These are phyloP conservation scores for Aspergillus cristatus DNA, from an alignment of 495 filamentous ascomycete species.

Conservation along the genomic window DNA sequence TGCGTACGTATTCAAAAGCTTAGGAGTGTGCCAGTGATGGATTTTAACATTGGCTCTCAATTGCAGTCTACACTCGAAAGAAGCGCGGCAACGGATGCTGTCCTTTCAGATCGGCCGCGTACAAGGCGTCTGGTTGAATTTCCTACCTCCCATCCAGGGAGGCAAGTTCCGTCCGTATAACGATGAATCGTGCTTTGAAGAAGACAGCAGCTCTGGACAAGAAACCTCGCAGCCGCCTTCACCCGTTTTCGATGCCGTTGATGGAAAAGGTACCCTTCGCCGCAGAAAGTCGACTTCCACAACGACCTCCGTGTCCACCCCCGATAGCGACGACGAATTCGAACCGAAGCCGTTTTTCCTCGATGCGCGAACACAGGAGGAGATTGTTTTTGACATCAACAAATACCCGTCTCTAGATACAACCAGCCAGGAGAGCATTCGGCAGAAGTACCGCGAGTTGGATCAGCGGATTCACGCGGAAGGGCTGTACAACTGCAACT, in stretches of 20 bases:
- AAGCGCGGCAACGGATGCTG: conserved; percentile 68
- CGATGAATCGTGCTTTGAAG: conserved; percentile 23
- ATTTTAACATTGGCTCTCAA: neutral
- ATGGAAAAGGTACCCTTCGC: conserved; percentile 24
- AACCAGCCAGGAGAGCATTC: conserved; percentile 67
- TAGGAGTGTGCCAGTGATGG: no score
- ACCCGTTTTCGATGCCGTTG: conserved; percentile 54
- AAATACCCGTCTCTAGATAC: conserved; percentile 77
- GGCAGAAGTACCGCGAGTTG: conserved; percentile 69
- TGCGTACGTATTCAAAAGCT: conserved; percentile 50
- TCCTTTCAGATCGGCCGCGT: conserved; percentile 78
- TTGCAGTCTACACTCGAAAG: conserved; percentile 69
- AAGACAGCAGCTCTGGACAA: conserved; percentile 34
- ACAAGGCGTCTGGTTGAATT: conserved; percentile 78
- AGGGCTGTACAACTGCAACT: conserved; percentile 79
- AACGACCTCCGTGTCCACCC: conserved; percentile 27
- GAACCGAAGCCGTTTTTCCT: conserved; percentile 51
- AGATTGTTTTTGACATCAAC: conserved; percentile 65
- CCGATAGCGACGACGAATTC: conserved; percentile 14
- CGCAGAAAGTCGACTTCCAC: conserved; percentile 24
- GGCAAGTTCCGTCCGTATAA: conserved; percentile 63
- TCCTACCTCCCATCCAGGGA: conserved; percentile 86
- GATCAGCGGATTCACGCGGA: conserved; percentile 60
- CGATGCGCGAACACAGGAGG: conserved; percentile 63
- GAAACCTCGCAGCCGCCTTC: conserved; percentile 44